Percentiles rank a stretch among this genome's conserved stretches.
Evolutionary conservation across 2,329 filamentous ascomycete species (phyloP).

Genomic region (Aspergillus fijiensis): DNA sequence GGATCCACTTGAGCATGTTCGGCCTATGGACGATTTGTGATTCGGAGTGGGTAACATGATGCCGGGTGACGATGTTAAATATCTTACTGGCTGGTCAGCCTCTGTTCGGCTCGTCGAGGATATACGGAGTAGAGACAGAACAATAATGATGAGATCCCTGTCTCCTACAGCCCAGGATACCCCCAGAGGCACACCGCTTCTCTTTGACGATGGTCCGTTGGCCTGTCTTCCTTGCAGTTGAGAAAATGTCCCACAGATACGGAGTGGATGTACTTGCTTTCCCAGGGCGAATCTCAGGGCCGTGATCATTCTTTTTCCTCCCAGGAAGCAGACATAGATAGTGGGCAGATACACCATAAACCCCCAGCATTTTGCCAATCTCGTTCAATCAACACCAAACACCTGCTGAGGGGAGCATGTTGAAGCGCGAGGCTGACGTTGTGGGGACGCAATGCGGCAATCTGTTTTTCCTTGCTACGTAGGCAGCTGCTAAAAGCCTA

Average conservation of each 20-base stretch:
- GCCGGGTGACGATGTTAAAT: not conserved
- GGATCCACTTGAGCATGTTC: not conserved
- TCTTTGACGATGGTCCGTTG: not conserved
- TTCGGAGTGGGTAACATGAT: not conserved
- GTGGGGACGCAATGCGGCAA: conserved; percentile 2
- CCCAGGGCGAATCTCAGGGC: not conserved
- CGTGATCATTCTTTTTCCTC: not conserved
- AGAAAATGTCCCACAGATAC: not conserved
- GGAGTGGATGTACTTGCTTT: not conserved
- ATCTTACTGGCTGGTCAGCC: not conserved
- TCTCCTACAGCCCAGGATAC: not conserved
- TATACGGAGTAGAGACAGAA: not conserved
- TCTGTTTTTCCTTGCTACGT: not conserved
- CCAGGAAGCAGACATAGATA: too few relatives aligned
- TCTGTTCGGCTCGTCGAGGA: not conserved
- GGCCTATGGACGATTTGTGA: not conserved
- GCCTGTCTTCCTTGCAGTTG: not conserved
- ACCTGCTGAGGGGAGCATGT: not conserved
- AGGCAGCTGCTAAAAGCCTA: conserved; percentile 4
- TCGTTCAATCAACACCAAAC: not conserved
- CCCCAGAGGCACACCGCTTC: conserved; percentile 1
- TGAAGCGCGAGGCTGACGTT: conserved; percentile 6
- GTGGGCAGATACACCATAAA: too few relatives aligned
- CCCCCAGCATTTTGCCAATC: too few relatives aligned
- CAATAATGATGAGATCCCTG: not conserved